These are phyloP conservation scores for Xylariaceae sp. DNA, from an alignment of 2,329 filamentous ascomycete genomes.

Conservation along the genomic window DNA sequence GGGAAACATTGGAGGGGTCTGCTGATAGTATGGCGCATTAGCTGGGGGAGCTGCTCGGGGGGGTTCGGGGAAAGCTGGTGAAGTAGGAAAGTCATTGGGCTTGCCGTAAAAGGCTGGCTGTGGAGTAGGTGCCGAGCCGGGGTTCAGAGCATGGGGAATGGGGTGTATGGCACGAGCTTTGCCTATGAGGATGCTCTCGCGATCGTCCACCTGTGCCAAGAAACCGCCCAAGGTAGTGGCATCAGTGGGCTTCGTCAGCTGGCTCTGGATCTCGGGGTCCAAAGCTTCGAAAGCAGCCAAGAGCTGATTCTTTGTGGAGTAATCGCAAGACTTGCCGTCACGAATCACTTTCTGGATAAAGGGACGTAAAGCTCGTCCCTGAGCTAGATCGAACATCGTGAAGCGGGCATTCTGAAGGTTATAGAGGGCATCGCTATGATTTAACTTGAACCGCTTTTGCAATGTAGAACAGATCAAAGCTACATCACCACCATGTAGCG, in stretches of 20 bases:
- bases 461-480: not conserved
- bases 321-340: not conserved
- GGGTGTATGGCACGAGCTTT: not conserved
- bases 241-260: not conserved
- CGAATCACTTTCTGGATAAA: not conserved
- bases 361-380: not conserved
- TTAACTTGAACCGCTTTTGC: not conserved
- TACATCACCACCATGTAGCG: not conserved
- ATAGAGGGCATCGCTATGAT: not conserved
- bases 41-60: not conserved
- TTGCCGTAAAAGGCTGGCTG: not conserved
- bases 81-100: not conserved
- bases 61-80: not conserved
- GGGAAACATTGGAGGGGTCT: not conserved
- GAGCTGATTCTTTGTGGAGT: not conserved
- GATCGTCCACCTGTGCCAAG: not conserved
- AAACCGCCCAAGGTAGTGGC: not conserved
- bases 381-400: not conserved
- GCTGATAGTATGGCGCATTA: not conserved
- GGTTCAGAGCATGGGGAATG: not conserved
- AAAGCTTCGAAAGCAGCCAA: not conserved
- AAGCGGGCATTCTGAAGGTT: not conserved
- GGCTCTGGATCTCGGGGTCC: not conserved
- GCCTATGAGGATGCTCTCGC: not conserved
- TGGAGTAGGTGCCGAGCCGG: no score